Conservation (phyloP, 805 yeast genomes). For the Ogataea trehalophila region DNA sequence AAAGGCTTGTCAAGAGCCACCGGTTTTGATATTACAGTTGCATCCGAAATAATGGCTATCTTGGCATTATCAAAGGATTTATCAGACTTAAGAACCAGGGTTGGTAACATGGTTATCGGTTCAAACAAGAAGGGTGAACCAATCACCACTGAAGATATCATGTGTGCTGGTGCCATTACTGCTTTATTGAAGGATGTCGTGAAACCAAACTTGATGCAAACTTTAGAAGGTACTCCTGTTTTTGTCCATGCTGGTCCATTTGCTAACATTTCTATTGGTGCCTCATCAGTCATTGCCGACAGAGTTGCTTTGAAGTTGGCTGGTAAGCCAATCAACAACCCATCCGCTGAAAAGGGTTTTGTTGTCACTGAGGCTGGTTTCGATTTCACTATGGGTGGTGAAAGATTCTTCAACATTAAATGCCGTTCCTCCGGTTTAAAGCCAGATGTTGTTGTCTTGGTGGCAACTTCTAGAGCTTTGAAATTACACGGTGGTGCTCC, state of each 20-base stretch:
- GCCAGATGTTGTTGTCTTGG: slow-evolving; percentile 76
- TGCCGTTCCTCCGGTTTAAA: slow-evolving; percentile 75
- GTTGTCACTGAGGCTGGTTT: slow-evolving; percentile 88
- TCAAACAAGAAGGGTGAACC: slow-evolving; percentile 62
- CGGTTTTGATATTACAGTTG: slow-evolving; percentile 82
- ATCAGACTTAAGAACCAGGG: slow-evolving; percentile 66
- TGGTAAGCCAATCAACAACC: slow-evolving; percentile 37
- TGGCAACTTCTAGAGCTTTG: slow-evolving; percentile 80
- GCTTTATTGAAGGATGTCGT: slow-evolving; percentile 78
- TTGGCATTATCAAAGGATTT: slow-evolving; percentile 69
- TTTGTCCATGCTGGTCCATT: slow-evolving; percentile 87
- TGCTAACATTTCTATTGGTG: slow-evolving; percentile 85
- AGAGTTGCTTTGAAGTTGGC: slow-evolving; percentile 75
- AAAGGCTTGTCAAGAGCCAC: slow-evolving; percentile 66
- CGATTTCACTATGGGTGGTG: slow-evolving; percentile 92
- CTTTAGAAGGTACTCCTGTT: slow-evolving; percentile 84
- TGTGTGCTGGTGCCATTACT: slow-evolving; percentile 83
- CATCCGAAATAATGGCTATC: slow-evolving; percentile 84
- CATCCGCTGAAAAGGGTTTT: slow-evolving; percentile 54
- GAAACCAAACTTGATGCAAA: slow-evolving; percentile 84
- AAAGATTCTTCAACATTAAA: slow-evolving; percentile 76
- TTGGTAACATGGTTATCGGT: slow-evolving; percentile 74
- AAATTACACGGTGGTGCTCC: slow-evolving; percentile 89
- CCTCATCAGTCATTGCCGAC: slow-evolving; percentile 79
- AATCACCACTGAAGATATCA: slow-evolving; percentile 76